Conservation (phyloP, 306 rosid species). For the Coriaria nepalensis region DNA sequence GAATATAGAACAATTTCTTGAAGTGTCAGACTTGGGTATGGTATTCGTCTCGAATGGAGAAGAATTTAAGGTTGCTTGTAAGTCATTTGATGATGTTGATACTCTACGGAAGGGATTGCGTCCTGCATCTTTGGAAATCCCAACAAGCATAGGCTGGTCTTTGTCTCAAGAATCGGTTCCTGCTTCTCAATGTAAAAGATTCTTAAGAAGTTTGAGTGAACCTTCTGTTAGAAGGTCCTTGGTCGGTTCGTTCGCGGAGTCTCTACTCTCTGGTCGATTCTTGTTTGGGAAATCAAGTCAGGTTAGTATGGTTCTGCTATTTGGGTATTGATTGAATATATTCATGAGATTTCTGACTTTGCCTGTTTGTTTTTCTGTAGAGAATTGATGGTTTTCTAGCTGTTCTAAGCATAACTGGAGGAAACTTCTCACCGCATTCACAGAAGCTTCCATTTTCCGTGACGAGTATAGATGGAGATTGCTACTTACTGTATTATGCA, state of each 20-base stretch:
- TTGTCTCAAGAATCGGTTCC: constrained; percentile 37
- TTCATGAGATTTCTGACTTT: neutral
- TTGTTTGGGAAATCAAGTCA: constrained; percentile 49
- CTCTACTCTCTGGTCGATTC: constrained; percentile 88
- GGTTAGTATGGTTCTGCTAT: constrained; percentile 33
- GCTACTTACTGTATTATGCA: constrained; percentile 72
- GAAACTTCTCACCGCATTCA: constrained; percentile 85
- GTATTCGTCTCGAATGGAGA: constrained; percentile 29
- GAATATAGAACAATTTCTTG: constrained; percentile 26
- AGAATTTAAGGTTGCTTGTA: constrained; percentile 26
- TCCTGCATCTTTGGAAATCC: constrained; percentile 56
- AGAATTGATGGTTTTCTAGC: constrained; percentile 86
- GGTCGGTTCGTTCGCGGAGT: constrained; percentile 97
- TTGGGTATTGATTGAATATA: constrained; percentile 2
- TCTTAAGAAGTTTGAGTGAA: constrained; percentile 75
- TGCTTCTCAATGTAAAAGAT: constrained; percentile 32
- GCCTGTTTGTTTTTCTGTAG: constrained; percentile 30
- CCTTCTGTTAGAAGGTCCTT: constrained; percentile 73
- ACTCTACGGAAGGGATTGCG: constrained; percentile 37
- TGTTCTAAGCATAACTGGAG: constrained; percentile 74
- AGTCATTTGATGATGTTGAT: constrained; percentile 48
- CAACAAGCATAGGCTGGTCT: constrained; percentile 25
- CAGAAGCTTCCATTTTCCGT: constrained; percentile 98
- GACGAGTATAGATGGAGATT: constrained; percentile 75
- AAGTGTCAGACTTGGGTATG: constrained; percentile 25